Conservation (phyloP, 1,139 yeast species). For the Hanseniaspora gamundiae region DNA sequence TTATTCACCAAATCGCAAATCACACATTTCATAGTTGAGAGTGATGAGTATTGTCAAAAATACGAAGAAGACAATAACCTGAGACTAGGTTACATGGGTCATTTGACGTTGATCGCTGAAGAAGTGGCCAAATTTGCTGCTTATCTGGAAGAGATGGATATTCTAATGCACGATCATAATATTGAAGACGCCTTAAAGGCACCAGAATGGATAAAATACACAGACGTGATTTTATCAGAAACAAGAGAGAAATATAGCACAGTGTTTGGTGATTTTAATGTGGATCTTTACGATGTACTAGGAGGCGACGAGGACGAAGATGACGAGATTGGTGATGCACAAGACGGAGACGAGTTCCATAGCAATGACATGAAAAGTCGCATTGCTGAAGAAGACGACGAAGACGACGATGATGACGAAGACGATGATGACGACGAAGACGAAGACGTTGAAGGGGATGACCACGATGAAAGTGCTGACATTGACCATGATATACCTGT, state of each 20-base stretch:
- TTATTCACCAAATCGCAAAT: constrained; percentile 68
- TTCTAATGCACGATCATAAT: constrained; percentile 19
- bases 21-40: constrained; percentile 74
- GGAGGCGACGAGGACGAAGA: constrained; percentile 31
- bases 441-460: constrained; percentile 7
- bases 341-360: constrained; percentile 6
- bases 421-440: constrained; percentile 7
- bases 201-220: constrained; percentile 73
- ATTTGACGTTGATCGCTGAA: constrained; percentile 85
- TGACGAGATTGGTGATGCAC: constrained; percentile 15
- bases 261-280: constrained; percentile 71
- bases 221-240: constrained; percentile 70
- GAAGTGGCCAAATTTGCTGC: constrained; percentile 83
- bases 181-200: constrained; percentile 27
- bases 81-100: constrained; percentile 96
- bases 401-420: constrained; percentile 1
- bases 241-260: constrained; percentile 92
- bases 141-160: constrained; percentile 26
- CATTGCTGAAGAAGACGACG: constrained; percentile 4
- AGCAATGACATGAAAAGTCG: constrained; percentile 27
- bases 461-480: constrained; percentile 3
- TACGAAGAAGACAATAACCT: constrained; percentile 47
- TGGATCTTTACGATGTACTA: constrained; percentile 26
- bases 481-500: constrained; percentile 1
- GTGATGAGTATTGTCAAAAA: constrained; percentile 63